Percentiles rank a stretch among this genome's conserved stretches.
phyloP scores from a whole-genome alignment of 1,284 basidiomycete species.

The Sanguinoderma infundibulare region DNA sequence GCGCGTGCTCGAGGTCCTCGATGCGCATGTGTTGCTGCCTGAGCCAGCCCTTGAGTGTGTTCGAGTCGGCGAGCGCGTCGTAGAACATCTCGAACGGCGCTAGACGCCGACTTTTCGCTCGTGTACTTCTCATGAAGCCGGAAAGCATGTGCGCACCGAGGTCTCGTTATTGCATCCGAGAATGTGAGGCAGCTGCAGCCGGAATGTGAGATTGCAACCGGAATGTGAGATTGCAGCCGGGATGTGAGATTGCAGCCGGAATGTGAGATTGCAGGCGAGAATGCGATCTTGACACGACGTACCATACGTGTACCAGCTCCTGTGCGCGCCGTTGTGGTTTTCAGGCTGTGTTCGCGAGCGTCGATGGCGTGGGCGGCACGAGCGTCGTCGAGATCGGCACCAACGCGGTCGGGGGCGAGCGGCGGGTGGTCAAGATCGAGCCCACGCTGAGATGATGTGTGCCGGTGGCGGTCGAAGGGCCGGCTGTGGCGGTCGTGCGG shows the following conservation, averaged over 20 bases:
- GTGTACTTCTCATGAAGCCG: too few species aligned
- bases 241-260: too few species aligned
- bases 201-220: too few species aligned
- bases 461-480: conserved; percentile 2
- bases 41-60: conserved; percentile 74
- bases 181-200: too few species aligned
- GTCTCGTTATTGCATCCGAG: too few species aligned
- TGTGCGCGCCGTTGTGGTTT: too few species aligned
- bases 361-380: conserved; percentile 68
- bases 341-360: conserved; percentile 56
- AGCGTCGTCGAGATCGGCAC: conserved; percentile 64
- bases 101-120: conserved; percentile 71
- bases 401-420: conserved; percentile 56
- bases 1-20: conserved; percentile 37
- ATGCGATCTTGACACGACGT: too few species aligned
- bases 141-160: too few species aligned
- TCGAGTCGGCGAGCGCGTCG: conserved; percentile 75
- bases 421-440: conserved; percentile 36
- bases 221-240: too few species aligned
- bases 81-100: conserved; percentile 81
- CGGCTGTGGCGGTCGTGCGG: conserved; percentile 31
- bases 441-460: conserved; percentile 26
- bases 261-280: too few species aligned
- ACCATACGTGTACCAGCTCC: too few species aligned
- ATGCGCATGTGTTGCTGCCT: conserved; percentile 63